phyloP scores from a whole-genome alignment of 768 basidiomycete genomes.

The Amyloporia xantha region DNA sequence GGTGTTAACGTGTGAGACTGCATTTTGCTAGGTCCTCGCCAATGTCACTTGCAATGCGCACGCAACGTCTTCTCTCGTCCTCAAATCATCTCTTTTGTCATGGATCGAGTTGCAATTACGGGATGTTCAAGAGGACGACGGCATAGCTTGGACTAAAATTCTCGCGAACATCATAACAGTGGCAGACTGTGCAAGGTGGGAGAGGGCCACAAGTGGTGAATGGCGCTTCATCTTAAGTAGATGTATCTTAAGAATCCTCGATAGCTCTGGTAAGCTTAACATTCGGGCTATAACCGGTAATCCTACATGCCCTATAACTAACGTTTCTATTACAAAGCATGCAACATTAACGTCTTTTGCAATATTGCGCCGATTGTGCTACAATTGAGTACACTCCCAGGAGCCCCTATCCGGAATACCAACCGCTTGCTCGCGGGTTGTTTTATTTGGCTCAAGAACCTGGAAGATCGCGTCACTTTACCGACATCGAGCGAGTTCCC shows the following conservation, averaged over 20 bases:
- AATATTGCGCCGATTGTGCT: conserved; percentile 7
- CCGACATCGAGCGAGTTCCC: neutral
- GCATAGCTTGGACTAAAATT: conserved; percentile 57
- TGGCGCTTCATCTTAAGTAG: conserved; percentile 54
- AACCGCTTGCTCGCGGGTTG: conserved; percentile 1
- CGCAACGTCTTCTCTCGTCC: conserved; percentile 63
- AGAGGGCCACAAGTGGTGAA: conserved; percentile 46
- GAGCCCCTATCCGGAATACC: neutral
- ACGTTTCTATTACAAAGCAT: neutral
- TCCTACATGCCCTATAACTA: neutral
- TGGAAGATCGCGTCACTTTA: conserved; percentile 11
- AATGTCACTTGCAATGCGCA: conserved; percentile 65
- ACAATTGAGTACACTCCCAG: conserved; percentile 8
- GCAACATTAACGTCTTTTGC: conserved; percentile 2
- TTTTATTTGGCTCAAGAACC: conserved; percentile 4
- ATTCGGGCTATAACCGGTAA: neutral
- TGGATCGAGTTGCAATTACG: conserved; percentile 80
- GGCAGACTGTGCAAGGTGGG: conserved; percentile 44
- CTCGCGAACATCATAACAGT: conserved; percentile 56
- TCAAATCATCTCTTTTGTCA: conserved; percentile 63
- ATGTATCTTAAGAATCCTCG: conserved; percentile 41
- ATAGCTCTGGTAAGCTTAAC: conserved; percentile 18
- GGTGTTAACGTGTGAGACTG: neutral
- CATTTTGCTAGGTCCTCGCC: conserved; percentile 51
- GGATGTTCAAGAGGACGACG: conserved; percentile 28